These are phyloP conservation scores for Cyclostephanos invisitatus DNA, from an alignment of 108 stramenopile genomes.

Conservation along the genomic window DNA sequence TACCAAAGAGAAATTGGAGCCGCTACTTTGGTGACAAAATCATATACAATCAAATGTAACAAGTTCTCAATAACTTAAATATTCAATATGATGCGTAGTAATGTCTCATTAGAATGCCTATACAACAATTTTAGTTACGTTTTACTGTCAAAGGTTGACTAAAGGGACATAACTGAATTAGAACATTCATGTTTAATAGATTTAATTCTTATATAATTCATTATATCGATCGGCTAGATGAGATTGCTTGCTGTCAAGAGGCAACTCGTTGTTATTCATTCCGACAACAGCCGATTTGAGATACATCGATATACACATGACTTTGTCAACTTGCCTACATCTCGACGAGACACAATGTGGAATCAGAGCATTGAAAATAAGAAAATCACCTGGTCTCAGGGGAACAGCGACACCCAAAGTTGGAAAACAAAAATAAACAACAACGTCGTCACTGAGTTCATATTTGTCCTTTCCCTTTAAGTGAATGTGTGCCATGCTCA, in stretches of 20 bases:
- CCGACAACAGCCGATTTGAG: conserved; percentile 1
- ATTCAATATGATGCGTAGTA: too few species aligned
- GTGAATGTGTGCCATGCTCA: background rate
- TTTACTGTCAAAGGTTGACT: too few species aligned
- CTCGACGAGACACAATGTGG: conserved; percentile 3
- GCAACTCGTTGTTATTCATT: background rate
- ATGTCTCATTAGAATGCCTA: too few species aligned
- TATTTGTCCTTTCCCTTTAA: background rate
- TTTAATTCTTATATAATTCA: too few species aligned
- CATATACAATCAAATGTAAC: too few species aligned
- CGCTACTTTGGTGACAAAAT: too few species aligned
- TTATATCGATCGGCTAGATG: too few species aligned
- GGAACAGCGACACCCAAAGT: background rate
- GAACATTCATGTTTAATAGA: too few species aligned
- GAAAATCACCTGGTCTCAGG: conserved; percentile 3
- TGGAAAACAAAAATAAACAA: conserved; percentile 6
- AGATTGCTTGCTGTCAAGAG: background rate
- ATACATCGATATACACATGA: background rate
- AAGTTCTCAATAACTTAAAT: too few species aligned
- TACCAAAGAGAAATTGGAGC: too few species aligned
- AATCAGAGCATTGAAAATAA: conserved; percentile 5
- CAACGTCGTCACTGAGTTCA: background rate
- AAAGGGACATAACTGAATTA: too few species aligned
- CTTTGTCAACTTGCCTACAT: background rate
- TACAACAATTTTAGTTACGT: too few species aligned